Conservation (phyloP, 768 basidiomycete species). For the Filobasidium wieringae region DNA sequence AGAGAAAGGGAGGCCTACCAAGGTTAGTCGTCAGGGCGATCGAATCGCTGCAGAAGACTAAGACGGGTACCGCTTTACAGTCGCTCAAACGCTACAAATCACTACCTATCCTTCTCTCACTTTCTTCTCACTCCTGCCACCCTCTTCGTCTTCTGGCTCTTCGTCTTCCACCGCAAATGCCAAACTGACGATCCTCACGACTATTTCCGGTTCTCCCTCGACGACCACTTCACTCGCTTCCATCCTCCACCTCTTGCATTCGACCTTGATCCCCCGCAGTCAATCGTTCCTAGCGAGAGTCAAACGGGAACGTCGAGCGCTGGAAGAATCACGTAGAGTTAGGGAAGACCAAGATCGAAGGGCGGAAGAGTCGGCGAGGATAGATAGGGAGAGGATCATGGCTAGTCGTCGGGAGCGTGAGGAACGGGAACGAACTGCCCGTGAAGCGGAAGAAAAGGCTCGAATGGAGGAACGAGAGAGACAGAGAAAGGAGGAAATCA, state of each 20-base stretch:
- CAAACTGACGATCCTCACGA: constrained; percentile 65
- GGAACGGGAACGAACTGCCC: constrained; percentile 31
- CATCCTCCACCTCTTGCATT: constrained; percentile 56
- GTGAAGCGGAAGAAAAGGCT: constrained; percentile 37
- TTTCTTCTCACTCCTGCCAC: constrained; percentile 74
- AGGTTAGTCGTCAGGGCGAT: constrained; percentile 39
- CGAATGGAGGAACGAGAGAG: constrained; percentile 17
- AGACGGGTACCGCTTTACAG: constrained; percentile 40
- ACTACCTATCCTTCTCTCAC: constrained; percentile 89
- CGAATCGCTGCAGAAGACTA: too few relatives aligned
- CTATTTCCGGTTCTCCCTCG: constrained; percentile 59
- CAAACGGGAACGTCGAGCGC: constrained; percentile 39
- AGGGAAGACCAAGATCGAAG: constrained; percentile 65
- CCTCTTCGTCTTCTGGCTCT: constrained; percentile 41
- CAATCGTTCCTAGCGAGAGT: constrained; percentile 60
- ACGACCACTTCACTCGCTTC: constrained; percentile 54
- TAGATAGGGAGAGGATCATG: constrained; percentile 57
- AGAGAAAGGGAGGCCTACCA: constrained; percentile 70
- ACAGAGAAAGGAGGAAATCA: constrained; percentile 21
- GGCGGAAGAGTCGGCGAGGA: constrained; percentile 52
- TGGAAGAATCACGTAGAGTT: constrained; percentile 49
- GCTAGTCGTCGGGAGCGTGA: constrained; percentile 46
- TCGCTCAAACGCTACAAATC: constrained; percentile 50
- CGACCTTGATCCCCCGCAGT: constrained; percentile 68
- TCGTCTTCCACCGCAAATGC: constrained; percentile 38